Evolutionary conservation across 2,329 filamentous ascomycete genomes (phyloP).

Genomic region (Alternaria burnsii): DNA sequence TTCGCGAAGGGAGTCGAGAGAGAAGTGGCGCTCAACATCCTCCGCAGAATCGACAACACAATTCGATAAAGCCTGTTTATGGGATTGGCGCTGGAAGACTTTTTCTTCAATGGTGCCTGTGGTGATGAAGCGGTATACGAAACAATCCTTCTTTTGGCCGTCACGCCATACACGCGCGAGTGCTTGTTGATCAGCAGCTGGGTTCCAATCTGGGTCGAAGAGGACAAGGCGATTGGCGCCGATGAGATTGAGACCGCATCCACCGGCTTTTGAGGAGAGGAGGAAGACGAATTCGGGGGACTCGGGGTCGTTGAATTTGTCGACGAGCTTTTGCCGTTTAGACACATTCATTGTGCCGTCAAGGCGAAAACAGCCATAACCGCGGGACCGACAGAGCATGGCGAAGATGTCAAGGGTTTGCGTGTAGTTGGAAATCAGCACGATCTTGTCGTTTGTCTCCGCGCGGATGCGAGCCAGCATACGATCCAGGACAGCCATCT

Average conservation of each 20-base stretch:
- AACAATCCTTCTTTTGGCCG: slow-evolving; percentile 98
- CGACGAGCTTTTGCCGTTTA: slow-evolving; percentile 95
- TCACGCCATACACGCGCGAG: slow-evolving; percentile 98
- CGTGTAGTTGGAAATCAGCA: slow-evolving; percentile 98
- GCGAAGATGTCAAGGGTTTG: slow-evolving; percentile 96
- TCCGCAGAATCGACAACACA: slow-evolving; percentile 97
- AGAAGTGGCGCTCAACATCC: slow-evolving; percentile 97
- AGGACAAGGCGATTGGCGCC: slow-evolving; percentile 93
- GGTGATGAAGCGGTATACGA: slow-evolving; percentile 98
- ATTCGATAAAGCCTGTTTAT: slow-evolving; percentile 95
- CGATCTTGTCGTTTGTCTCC: slow-evolving; percentile 98
- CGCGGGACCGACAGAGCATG: slow-evolving; percentile 81
- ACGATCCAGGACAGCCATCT: slow-evolving; percentile 97
- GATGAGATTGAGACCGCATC: slow-evolving; percentile 94
- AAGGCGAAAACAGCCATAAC: slow-evolving; percentile 85
- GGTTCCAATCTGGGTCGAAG: slow-evolving; percentile 96
- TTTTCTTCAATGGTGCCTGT: slow-evolving; percentile 99
- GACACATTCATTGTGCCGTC: slow-evolving; percentile 98
- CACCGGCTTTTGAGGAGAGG: slow-evolving; percentile 95
- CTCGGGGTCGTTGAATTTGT: slow-evolving; percentile 95
- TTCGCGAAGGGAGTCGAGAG: slow-evolving; percentile 86
- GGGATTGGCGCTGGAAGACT: slow-evolving; percentile 97
- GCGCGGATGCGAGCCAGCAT: slow-evolving; percentile 96
- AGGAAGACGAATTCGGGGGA: slow-evolving; percentile 92
- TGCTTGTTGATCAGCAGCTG: slow-evolving; percentile 95